phyloP scores from a whole-genome alignment of 768 basidiomycete species.

The Tephrocybe sp. region DNA sequence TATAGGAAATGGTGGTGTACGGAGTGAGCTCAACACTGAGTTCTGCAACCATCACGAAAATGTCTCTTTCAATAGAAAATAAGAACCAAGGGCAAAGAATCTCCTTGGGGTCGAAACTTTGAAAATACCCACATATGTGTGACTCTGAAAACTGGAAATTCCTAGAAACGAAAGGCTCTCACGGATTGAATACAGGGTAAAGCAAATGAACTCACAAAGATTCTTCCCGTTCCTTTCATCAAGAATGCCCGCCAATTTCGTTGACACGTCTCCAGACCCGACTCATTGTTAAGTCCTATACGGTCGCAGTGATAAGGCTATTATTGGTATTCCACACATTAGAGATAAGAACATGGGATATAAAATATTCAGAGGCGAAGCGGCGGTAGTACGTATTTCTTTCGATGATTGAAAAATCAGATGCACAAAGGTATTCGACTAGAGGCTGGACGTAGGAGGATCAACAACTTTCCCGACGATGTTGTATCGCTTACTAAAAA shows the following conservation, averaged over 20 bases:
- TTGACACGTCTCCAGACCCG: no score
- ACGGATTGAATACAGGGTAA: no score
- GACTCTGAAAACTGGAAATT: no score
- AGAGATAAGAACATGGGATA: slow-evolving; percentile 2
- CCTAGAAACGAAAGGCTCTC: no score
- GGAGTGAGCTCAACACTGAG: not conserved
- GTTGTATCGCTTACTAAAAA: slow-evolving; percentile 78
- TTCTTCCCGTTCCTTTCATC: no score
- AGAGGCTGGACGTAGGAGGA: slow-evolving; percentile 25
- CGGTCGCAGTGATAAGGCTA: no score
- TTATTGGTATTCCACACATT: slow-evolving; percentile 5
- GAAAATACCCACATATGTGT: no score
- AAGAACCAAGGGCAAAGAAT: no score
- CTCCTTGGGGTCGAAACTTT: no score
- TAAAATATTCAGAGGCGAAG: not conserved
- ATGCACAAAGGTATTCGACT: not conserved
- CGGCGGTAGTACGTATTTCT: not conserved
- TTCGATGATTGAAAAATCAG: not conserved
- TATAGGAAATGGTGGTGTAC: not conserved
- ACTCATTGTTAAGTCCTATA: no score
- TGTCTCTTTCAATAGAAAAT: not conserved
- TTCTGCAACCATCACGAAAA: not conserved
- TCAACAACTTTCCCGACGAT: slow-evolving; percentile 77
- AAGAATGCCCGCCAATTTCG: no score
- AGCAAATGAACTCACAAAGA: no score